Percentiles rank a stretch among this genome's conserved stretches.
Evolutionary conservation across 371 early-diverging fungal genomes (phyloP).

Genomic region (Mucor piriformis): DNA sequence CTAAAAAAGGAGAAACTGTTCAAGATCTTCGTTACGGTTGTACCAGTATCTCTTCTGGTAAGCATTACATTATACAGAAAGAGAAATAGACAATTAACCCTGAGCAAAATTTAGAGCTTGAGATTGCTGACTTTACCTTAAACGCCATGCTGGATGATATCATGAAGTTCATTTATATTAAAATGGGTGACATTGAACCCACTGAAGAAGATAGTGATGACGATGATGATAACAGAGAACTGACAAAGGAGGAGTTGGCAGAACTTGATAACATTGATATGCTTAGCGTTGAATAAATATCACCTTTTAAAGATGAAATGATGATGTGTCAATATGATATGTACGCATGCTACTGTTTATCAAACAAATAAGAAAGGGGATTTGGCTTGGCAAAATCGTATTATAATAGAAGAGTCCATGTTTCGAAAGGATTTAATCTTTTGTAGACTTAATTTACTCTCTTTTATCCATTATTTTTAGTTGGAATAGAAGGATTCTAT

Average conservation of each 20-base stretch:
- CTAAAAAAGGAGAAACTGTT: conserved; percentile 28
- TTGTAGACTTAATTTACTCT: neutral
- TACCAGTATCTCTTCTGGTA: conserved; percentile 40
- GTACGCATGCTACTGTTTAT: neutral
- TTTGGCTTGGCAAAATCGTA: too few relatives aligned
- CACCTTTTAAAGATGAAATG: neutral
- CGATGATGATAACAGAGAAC: conserved; percentile 7
- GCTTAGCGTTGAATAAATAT: conserved; percentile 19
- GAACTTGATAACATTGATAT: conserved; percentile 34
- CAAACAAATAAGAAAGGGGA: neutral
- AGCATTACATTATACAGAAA: neutral
- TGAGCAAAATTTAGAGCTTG: conserved; percentile 19
- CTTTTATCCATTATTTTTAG: neutral
- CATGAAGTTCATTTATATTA: conserved; percentile 35
- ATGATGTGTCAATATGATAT: neutral
- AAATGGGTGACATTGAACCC: conserved; percentile 40
- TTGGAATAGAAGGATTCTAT: neutral
- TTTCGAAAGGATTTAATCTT: neutral
- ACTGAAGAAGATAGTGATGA: conserved; percentile 10
- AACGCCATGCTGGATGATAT: conserved; percentile 36
- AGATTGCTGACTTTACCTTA: conserved; percentile 43
- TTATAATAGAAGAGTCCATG: neutral
- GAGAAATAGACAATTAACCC: neutral
- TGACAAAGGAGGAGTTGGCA: conserved; percentile 28
- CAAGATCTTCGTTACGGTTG: conserved; percentile 42